These are phyloP conservation scores for Globisporangium perplexum DNA, from an alignment of 352 stramenopile species.

Conservation along the genomic window DNA sequence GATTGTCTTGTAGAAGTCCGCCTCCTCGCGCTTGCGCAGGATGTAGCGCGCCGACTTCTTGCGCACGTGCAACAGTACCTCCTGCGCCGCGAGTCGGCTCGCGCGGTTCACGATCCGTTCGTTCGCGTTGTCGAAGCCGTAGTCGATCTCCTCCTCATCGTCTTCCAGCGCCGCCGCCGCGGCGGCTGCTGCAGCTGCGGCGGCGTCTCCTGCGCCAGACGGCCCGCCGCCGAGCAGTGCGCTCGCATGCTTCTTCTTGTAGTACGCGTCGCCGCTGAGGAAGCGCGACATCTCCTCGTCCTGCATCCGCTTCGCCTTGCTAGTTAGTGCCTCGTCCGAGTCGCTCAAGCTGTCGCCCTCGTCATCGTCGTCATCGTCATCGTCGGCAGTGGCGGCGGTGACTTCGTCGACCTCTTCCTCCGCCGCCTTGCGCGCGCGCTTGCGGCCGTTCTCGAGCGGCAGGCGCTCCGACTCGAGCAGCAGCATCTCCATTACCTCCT, in stretches of 20 bases:
- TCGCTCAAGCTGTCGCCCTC: constrained; percentile 26
- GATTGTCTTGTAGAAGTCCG: constrained; percentile 82
- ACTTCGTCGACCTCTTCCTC: constrained; percentile 6
- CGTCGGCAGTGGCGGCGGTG: not conserved
- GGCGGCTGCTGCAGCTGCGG: constrained; percentile 7
- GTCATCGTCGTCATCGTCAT: constrained; percentile 23
- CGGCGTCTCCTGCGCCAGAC: not conserved
- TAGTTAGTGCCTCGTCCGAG: constrained; percentile 24
- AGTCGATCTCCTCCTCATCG: constrained; percentile 75
- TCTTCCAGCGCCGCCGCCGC: constrained; percentile 18
- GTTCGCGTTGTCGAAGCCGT: constrained; percentile 81
- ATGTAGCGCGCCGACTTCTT: constrained; percentile 76
- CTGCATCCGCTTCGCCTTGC: constrained; percentile 46
- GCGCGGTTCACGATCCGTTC: constrained; percentile 75
- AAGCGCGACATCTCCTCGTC: constrained; percentile 79
- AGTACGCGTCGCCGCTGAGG: constrained; percentile 51
- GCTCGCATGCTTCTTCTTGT: constrained; percentile 56
- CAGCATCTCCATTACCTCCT: constrained; percentile 89
- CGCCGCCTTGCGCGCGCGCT: constrained; percentile 22
- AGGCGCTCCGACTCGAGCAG: constrained; percentile 75
- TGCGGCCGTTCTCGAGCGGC: constrained; percentile 38
- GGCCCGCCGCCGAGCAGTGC: constrained; percentile 21
- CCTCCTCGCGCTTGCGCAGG: constrained; percentile 66
- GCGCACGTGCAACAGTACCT: constrained; percentile 61
- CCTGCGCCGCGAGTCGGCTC: constrained; percentile 61